phyloP scores from a whole-genome alignment of 768 basidiomycete genomes.

The Cystoderma amianthinum region DNA sequence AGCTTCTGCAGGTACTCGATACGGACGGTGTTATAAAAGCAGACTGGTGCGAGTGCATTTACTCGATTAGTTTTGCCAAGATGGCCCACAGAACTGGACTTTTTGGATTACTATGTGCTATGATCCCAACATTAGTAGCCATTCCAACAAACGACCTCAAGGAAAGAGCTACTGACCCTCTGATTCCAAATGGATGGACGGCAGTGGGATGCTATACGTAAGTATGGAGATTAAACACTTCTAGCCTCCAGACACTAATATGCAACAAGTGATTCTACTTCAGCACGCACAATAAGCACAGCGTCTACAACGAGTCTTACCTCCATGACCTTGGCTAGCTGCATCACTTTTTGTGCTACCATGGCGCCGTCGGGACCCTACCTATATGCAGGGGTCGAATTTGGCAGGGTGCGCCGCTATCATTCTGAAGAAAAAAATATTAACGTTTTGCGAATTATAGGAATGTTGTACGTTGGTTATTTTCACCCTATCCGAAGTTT shows the following conservation, averaged over 20 bases:
- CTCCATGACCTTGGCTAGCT: slow-evolving; percentile 6
- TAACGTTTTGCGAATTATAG: background rate
- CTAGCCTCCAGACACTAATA: background rate
- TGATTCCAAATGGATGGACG: background rate
- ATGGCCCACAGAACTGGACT: background rate
- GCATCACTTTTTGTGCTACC: slow-evolving; percentile 4
- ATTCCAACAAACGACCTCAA: background rate
- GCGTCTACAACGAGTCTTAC: slow-evolving; percentile 1
- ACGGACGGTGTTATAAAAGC: too few relatives aligned
- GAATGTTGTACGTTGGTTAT: slow-evolving; percentile 9
- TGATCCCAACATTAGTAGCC: background rate
- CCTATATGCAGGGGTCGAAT: slow-evolving; percentile 8
- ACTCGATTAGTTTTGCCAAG: background rate
- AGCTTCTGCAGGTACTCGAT: too few relatives aligned
- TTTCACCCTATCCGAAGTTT: background rate
- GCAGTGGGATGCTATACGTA: background rate
- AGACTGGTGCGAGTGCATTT: too few relatives aligned
- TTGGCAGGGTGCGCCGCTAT: slow-evolving; percentile 1
- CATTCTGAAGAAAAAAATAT: background rate
- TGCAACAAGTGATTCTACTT: slow-evolving; percentile 1
- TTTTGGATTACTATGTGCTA: background rate
- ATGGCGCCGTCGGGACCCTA: slow-evolving; percentile 1
- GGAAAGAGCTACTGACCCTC: background rate
- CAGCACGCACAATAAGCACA: slow-evolving; percentile 1
- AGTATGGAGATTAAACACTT: too few relatives aligned